These are phyloP conservation scores for Kickxella alabastrina DNA, from an alignment of 192 early-diverging fungal species.

Conservation along the genomic window DNA sequence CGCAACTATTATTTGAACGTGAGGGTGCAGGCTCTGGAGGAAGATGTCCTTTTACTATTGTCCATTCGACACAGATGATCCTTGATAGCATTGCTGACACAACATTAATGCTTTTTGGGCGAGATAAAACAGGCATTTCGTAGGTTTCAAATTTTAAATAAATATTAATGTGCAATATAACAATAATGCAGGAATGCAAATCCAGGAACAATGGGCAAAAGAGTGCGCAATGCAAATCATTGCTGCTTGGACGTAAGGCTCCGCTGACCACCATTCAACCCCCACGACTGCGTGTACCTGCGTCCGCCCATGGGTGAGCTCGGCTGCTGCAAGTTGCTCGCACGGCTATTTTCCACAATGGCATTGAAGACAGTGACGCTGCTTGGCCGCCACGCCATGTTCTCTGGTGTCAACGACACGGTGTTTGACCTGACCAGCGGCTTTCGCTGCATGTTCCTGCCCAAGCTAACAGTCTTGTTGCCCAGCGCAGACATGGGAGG, in stretches of 20 bases:
- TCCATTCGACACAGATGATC: too few species aligned
- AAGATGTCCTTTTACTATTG: too few species aligned
- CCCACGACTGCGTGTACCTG: slow-evolving; percentile 27
- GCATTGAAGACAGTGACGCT: slow-evolving; percentile 12
- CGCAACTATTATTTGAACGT: too few species aligned
- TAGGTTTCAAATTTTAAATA: too few species aligned
- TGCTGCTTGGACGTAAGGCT: not conserved
- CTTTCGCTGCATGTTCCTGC: not conserved
- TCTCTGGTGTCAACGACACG: slow-evolving; percentile 7
- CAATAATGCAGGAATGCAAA: too few species aligned
- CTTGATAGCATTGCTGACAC: too few species aligned
- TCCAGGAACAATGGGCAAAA: too few species aligned
- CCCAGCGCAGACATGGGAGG: not conserved
- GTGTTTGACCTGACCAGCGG: slow-evolving; percentile 14
- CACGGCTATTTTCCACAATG: slow-evolving; percentile 1
- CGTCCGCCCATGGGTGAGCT: slow-evolving; percentile 1
- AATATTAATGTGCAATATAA: too few species aligned
- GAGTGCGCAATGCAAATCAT: too few species aligned
- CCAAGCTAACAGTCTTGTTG: not conserved
- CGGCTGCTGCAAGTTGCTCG: not conserved
- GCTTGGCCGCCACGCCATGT: slow-evolving; percentile 14
- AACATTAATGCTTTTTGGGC: too few species aligned
- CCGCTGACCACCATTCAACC: not conserved
- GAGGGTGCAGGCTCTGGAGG: too few species aligned
- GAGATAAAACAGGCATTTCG: too few species aligned